Evolutionary conservation across 2,329 filamentous ascomycete genomes (phyloP), one percentile per base, ranked within the genome.

Genomic region (Ophiostoma sp.): DNA sequence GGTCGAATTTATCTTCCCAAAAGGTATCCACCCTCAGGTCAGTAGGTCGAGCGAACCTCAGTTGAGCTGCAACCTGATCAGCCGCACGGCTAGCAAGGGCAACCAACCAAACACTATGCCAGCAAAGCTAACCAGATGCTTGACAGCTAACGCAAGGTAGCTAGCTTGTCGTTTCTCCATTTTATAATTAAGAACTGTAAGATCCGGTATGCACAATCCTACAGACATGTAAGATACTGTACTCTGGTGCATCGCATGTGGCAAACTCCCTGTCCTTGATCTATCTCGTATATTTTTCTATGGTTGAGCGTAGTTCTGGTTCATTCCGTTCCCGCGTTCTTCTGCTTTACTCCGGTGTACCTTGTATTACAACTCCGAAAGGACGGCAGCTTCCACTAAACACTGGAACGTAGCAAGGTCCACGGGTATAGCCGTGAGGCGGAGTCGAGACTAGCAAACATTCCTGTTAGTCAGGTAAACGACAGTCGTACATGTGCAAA

Each of bases 341-440:
- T 27, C 27, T 27, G 27, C 27, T 27, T 27, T 27, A 27, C 1
- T 27, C 27, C 27, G 27, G 27, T 27, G 27, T 27, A 27, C 27
- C 27, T 27, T 27, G 27, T 27, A 27, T 27, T 27, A 27, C 27
- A 27, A 27, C 27, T 27, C 27, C 27, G 27, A 27, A 27, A 27
- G 27, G 27, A 27, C 27, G 27, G 27, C 27, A 27, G 27, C 27
- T 27, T 27, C 27, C 27, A 27, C 27, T 27, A 27, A 27, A 27
- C 27, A 27, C 27, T 27, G 27, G 27, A 27, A 27, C 27, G 27
- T 27, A 27, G 27, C 27, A 60, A 60, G 11, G 18, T 14, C 55
- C 55, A 60, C 55, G 55, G 55, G 55, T 14, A 38, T 60, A 60
- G 55, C 55, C 55, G 55, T 36, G 55, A 14, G 55, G 55, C 55